These are phyloP conservation scores for Cyberlindnera petersonii DNA, from an alignment of 805 yeast species.

Conservation along the genomic window DNA sequence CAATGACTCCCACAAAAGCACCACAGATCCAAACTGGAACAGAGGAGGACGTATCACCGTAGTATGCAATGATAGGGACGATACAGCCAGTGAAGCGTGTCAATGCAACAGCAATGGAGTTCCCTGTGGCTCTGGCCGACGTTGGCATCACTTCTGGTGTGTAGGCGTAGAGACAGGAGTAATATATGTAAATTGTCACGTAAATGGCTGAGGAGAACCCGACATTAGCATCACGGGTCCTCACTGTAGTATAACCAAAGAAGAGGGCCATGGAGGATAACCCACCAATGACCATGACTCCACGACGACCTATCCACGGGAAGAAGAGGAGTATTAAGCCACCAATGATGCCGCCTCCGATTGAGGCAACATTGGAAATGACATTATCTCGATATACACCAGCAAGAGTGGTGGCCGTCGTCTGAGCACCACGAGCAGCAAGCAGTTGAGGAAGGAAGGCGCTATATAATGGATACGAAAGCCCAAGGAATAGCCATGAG, in stretches of 20 bases:
- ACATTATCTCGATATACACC: slow-evolving; percentile 46
- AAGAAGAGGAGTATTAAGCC: slow-evolving; percentile 32
- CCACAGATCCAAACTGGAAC: slow-evolving; percentile 12
- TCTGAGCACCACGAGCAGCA: slow-evolving; percentile 45
- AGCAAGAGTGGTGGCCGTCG: slow-evolving; percentile 35
- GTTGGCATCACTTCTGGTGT: slow-evolving; percentile 63
- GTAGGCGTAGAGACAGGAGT: slow-evolving; percentile 59
- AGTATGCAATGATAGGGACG: slow-evolving; percentile 52
- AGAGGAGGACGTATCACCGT: slow-evolving; percentile 10
- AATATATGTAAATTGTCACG: slow-evolving; percentile 43
- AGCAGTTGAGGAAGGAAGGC: slow-evolving; percentile 49
- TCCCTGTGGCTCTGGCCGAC: slow-evolving; percentile 51
- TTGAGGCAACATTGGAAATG: slow-evolving; percentile 40
- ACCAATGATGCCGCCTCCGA: slow-evolving; percentile 48
- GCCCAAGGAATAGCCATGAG: slow-evolving; percentile 52
- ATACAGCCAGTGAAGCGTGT: slow-evolving; percentile 50
- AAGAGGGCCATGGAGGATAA: slow-evolving; percentile 50
- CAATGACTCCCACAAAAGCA: slow-evolving; percentile 29
- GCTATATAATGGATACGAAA: slow-evolving; percentile 49
- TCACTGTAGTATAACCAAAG: slow-evolving; percentile 62
- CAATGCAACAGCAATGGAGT: slow-evolving; percentile 51
- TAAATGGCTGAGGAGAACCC: slow-evolving; percentile 34
- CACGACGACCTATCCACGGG: slow-evolving; percentile 46
- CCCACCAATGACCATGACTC: slow-evolving; percentile 51
- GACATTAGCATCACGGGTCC: slow-evolving; percentile 47